Conservation (phyloP, 2,329 filamentous ascomycete genomes). For the Sporothrix globosa region DNA sequence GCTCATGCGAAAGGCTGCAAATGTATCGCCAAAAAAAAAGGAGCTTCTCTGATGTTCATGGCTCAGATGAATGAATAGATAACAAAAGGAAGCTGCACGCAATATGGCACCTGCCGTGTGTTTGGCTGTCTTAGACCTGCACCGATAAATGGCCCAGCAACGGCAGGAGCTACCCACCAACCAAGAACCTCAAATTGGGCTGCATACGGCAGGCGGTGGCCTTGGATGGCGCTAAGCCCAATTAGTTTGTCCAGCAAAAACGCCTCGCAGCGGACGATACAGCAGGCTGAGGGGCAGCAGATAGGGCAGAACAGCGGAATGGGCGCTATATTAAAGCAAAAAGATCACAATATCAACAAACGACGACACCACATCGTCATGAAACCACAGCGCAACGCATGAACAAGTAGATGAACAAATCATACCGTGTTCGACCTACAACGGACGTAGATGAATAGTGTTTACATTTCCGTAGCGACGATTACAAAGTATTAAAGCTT, state of each 20-base stretch:
- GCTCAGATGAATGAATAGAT: not conserved
- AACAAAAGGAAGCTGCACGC: slow-evolving; percentile 18
- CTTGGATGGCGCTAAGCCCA: slow-evolving; percentile 12
- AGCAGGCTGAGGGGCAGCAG: slow-evolving; percentile 18
- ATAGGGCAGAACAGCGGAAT: slow-evolving; percentile 19
- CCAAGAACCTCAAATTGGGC: not conserved
- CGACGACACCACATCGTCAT: not conserved
- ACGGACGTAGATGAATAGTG: no score
- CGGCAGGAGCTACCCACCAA: slow-evolving; percentile 32
- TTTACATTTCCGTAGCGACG: not conserved
- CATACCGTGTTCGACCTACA: no score
- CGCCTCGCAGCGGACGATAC: slow-evolving; percentile 9
- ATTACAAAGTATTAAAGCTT: not conserved
- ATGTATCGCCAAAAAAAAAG: slow-evolving; percentile 6
- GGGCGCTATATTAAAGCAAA: not conserved
- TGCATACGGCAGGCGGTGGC: not conserved
- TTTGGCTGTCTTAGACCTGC: slow-evolving; percentile 28
- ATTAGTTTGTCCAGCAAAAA: not conserved
- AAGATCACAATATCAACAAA: slow-evolving; percentile 6
- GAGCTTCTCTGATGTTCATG: not conserved
- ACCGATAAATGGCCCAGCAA: slow-evolving; percentile 39
- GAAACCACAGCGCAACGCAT: not conserved
- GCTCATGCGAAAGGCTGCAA: not conserved
- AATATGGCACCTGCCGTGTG: slow-evolving; percentile 11
- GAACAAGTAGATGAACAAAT: not conserved